A percentile compares a stretch with the other conserved stretches of the same genome.
Conservation (phyloP, 148 eudicot species). For the Salicornia ramosissima region DNA sequence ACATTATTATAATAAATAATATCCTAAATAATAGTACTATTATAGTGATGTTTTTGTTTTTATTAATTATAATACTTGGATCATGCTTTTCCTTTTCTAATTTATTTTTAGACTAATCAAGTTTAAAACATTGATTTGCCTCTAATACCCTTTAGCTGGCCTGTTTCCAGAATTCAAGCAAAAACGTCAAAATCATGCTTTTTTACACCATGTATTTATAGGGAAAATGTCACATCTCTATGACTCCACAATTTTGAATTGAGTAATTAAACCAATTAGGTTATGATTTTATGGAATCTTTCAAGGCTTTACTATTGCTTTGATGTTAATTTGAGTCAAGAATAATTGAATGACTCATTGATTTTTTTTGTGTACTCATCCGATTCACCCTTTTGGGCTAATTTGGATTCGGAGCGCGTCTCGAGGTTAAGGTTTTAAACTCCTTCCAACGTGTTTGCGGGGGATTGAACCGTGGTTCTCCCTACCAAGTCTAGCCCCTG, state of each 20-base stretch:
- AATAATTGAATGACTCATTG: too few relatives aligned
- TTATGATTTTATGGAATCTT: not conserved
- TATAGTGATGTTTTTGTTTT: constrained; percentile 5
- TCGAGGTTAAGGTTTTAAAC: too few relatives aligned
- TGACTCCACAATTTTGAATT: not conserved
- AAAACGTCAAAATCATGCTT: constrained; percentile 9
- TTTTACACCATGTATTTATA: constrained; percentile 8
- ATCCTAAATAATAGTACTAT: constrained; percentile 1
- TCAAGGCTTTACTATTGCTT: not conserved
- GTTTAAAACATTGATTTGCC: not conserved
- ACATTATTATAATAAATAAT: constrained; percentile 5
- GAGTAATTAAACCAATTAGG: not conserved
- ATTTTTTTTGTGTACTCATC: too few relatives aligned
- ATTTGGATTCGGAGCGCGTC: too few relatives aligned
- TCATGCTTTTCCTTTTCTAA: not conserved
- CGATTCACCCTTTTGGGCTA: too few relatives aligned
- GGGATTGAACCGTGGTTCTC: too few relatives aligned
- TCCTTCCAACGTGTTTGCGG: too few relatives aligned
- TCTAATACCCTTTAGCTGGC: not conserved
- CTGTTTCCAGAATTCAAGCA: constrained; percentile 19
- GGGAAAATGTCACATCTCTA: constrained; percentile 5
- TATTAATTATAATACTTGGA: not conserved
- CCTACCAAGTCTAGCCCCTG: too few relatives aligned
- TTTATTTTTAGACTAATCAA: not conserved
- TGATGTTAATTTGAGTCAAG: not conserved